These are phyloP conservation scores for Monilinia polystroma DNA, from an alignment of 2,329 filamentous ascomycete species.

Conservation along the genomic window DNA sequence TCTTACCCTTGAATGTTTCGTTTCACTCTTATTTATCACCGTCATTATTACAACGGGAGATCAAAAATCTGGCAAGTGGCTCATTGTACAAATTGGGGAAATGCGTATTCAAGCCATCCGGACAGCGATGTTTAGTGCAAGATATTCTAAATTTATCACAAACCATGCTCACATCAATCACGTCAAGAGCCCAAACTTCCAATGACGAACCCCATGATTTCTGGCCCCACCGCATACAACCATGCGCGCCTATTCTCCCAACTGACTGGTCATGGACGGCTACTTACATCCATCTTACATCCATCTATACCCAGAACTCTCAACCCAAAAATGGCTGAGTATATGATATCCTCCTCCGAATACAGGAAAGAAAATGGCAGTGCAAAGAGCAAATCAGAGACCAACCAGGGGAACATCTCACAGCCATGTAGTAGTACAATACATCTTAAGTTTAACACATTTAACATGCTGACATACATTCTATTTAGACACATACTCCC, in stretches of 20 bases:
- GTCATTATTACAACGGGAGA: not conserved
- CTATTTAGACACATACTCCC: slow-evolving; percentile 6
- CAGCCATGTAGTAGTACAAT: slow-evolving; percentile 3
- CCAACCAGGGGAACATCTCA: not conserved
- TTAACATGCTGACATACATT: slow-evolving; percentile 11
- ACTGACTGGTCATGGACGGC: not conserved
- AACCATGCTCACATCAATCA: not conserved
- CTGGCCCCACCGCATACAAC: not conserved
- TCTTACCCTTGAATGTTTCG: not conserved
- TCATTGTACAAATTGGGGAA: slow-evolving; percentile 21
- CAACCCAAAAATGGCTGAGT: slow-evolving; percentile 13
- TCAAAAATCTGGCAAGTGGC: slow-evolving; percentile 9
- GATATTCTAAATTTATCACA: slow-evolving; percentile 15
- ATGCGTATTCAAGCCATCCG: slow-evolving; percentile 13
- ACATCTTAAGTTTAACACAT: not conserved
- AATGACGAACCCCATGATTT: slow-evolving; percentile 8
- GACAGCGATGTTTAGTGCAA: slow-evolving; percentile 3
- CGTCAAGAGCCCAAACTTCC: not conserved
- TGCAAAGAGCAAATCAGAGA: slow-evolving; percentile 14
- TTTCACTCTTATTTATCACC: not conserved
- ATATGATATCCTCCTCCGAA: not conserved
- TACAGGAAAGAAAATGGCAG: not conserved
- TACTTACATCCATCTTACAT: not conserved
- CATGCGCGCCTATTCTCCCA: slow-evolving; percentile 14
- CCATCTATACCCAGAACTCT: not conserved